phyloP scores from a whole-genome alignment of 768 basidiomycete species.

The Aureoboletus auriporus region DNA sequence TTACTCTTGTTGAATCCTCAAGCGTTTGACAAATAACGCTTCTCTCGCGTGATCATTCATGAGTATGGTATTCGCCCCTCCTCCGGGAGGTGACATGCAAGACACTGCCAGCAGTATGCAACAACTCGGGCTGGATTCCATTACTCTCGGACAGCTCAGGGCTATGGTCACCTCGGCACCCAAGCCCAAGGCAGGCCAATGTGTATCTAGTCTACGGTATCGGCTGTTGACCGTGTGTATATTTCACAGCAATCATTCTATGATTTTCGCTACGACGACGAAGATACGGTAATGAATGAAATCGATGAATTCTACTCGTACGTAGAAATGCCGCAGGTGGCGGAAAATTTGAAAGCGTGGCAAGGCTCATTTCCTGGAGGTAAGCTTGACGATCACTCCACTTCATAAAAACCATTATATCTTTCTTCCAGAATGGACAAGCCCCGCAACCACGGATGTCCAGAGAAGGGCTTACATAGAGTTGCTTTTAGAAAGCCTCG shows the following conservation, averaged over 20 bases:
- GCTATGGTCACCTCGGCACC: constrained; percentile 64
- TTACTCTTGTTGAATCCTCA: constrained; percentile 23
- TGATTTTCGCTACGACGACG: constrained; percentile 94
- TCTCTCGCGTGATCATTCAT: constrained; percentile 3
- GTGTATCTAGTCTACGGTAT: constrained; percentile 5
- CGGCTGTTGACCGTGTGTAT: constrained; percentile 16
- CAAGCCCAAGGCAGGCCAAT: constrained; percentile 64
- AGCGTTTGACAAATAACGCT: constrained; percentile 23
- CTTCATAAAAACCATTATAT: background rate
- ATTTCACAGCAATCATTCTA: constrained; percentile 72
- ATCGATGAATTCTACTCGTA: constrained; percentile 98
- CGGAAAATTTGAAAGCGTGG: constrained; percentile 86
- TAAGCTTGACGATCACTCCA: constrained; percentile 29
- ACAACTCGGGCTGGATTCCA: constrained; percentile 59
- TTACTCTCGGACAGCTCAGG: constrained; percentile 78
- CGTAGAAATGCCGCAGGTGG: constrained; percentile 88
- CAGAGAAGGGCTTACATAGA: constrained; percentile 74
- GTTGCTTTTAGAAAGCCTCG: constrained; percentile 78
- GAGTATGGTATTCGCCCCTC: constrained; percentile 34
- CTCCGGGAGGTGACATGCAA: constrained; percentile 28
- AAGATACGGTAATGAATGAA: constrained; percentile 93
- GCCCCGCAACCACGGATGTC: constrained; percentile 43
- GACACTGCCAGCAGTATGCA: constrained; percentile 27
- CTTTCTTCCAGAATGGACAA: constrained; percentile 69
- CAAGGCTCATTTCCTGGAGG: constrained; percentile 78